Conservation (phyloP, 2,329 filamentous ascomycete genomes). For the Teratosphaeria pseudoeucalypti region DNA sequence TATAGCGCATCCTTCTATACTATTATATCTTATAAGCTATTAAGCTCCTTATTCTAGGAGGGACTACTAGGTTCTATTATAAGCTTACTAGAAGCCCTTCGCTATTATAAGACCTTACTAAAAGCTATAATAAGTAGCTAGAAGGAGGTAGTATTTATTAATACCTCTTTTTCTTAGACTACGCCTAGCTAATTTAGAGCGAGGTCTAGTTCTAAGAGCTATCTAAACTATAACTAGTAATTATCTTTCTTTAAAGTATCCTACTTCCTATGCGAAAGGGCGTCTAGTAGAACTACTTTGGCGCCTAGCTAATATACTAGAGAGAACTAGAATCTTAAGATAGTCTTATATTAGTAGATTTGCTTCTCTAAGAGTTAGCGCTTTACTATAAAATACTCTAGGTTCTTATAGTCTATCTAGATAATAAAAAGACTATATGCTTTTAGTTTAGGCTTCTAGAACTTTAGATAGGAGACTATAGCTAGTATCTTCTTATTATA, state of each 20-base stretch:
- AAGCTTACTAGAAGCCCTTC: too few species aligned
- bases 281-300: conserved; percentile 1
- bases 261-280: conserved; percentile 3
- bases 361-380: conserved; percentile 8
- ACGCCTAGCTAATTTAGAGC: conserved; percentile 1
- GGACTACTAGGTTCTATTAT: too few species aligned
- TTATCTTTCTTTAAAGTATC: conserved; percentile 4
- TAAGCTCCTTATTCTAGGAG: too few species aligned
- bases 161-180: background rate
- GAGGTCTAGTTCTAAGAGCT: conserved; percentile 2
- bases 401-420: conserved; percentile 20
- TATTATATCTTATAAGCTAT: too few species aligned
- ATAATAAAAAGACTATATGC: conserved; percentile 9
- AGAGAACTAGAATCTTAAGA: conserved; percentile 2
- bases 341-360: conserved; percentile 4
- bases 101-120: too few species aligned
- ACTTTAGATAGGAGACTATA: conserved; percentile 17
- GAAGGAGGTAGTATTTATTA: conserved; percentile 1
- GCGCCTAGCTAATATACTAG: conserved; percentile 4
- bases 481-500: conserved; percentile 24
- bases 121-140: background rate
- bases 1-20: too few species aligned
- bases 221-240: background rate
- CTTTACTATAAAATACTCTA: conserved; percentile 21
- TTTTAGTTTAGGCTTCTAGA: conserved; percentile 15